phyloP scores from a whole-genome alignment of 495 filamentous ascomycete species.

The Aspergillus indologenus region DNA sequence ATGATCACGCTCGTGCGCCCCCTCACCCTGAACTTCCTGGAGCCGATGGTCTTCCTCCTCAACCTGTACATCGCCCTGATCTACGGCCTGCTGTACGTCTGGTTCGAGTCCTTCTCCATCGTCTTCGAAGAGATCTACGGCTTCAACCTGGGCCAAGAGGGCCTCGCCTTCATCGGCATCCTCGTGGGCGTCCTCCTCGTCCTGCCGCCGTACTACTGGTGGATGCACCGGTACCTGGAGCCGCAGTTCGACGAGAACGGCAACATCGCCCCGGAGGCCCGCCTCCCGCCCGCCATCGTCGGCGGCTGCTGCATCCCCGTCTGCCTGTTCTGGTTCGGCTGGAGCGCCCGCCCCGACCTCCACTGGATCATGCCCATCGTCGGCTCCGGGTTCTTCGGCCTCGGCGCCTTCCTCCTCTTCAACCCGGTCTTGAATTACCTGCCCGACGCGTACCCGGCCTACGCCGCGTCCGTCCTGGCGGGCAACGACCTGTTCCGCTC shows the following conservation, averaged over 20 bases:
- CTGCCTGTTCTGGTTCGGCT: constrained; percentile 51
- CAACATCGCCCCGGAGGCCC: constrained; percentile 32
- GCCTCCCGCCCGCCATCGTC: constrained; percentile 42
- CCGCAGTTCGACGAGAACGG: constrained; percentile 11
- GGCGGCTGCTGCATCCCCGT: constrained; percentile 45
- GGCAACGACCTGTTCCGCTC: constrained; percentile 45
- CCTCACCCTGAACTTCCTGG: constrained; percentile 35
- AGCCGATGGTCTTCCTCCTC: constrained; percentile 31
- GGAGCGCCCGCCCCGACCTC: constrained; percentile 36
- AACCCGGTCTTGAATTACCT: constrained; percentile 43
- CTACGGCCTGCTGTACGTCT: constrained; percentile 13
- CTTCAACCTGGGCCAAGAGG: constrained; percentile 25
- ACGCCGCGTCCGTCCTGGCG: constrained; percentile 45
- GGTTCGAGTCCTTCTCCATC: constrained; percentile 33
- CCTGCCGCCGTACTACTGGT: constrained; percentile 27
- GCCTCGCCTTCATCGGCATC: constrained; percentile 21
- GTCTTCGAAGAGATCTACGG: constrained; percentile 28
- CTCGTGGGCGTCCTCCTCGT: constrained; percentile 58
- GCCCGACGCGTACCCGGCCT: constrained; percentile 33
- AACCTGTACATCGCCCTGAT: constrained; percentile 27
- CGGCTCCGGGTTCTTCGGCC: constrained; percentile 47
- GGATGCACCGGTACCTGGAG: constrained; percentile 22
- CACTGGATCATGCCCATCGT: constrained; percentile 57
- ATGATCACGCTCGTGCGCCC: constrained; percentile 36
- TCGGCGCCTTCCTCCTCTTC: constrained; percentile 53